Conservation (phyloP, 2,329 filamentous ascomycete genomes). For the Dothidotthia symphoricarpi region DNA sequence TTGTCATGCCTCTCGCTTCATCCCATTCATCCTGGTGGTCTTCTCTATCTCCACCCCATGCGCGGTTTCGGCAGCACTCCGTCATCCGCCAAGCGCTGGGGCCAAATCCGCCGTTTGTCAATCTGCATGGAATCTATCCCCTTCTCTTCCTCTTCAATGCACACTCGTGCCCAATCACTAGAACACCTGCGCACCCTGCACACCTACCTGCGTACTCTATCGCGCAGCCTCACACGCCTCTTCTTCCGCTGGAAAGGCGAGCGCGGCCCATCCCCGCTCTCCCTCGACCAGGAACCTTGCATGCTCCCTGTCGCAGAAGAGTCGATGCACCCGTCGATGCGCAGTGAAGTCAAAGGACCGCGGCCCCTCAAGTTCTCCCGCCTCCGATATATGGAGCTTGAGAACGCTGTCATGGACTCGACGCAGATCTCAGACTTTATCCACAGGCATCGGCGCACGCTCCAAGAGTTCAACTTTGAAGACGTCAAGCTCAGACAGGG, state of each 20-base stretch:
- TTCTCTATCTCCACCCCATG: conserved; percentile 74
- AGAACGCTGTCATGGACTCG: conserved; percentile 70
- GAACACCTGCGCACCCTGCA: conserved; percentile 68
- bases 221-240: conserved; percentile 65
- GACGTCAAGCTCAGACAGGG: conserved; percentile 69
- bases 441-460: conserved; percentile 61
- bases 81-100: conserved; percentile 70
- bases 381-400: conserved; percentile 66
- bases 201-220: conserved; percentile 72
- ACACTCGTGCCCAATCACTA: conserved; percentile 62
- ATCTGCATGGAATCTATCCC: conserved; percentile 69
- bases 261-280: conserved; percentile 71
- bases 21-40: conserved; percentile 70
- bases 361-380: conserved; percentile 61
- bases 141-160: conserved; percentile 54
- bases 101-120: conserved; percentile 70
- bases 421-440: conserved; percentile 70
- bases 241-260: conserved; percentile 74
- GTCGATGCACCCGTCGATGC: conserved; percentile 33
- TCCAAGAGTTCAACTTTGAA: conserved; percentile 78
- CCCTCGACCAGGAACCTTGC: conserved; percentile 68
- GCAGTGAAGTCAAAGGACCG: conserved; percentile 34
- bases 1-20: conserved; percentile 70
- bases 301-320: conserved; percentile 54
- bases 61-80: conserved; percentile 73